Conservation (phyloP, 1,284 basidiomycete species). For the Cystobasidium sp. region DNA sequence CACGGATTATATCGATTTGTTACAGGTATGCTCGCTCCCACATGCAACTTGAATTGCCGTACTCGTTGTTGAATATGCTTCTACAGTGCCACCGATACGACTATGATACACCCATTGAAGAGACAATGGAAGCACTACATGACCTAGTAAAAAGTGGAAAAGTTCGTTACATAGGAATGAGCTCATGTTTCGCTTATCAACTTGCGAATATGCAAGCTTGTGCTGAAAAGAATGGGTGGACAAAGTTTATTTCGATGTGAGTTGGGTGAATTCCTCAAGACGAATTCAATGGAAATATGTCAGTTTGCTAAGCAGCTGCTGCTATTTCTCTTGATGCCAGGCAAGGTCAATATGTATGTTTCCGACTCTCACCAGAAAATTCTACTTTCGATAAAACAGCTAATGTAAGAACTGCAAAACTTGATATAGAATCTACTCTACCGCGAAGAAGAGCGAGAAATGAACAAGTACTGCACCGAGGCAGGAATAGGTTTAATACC, state of each 20-base stretch:
- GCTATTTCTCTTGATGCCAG: neutral
- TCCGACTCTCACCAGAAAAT: neutral
- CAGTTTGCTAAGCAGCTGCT: constrained; percentile 57
- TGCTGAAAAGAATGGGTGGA: constrained; percentile 45
- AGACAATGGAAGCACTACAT: constrained; percentile 68
- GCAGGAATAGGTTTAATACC: constrained; percentile 57
- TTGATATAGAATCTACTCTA: constrained; percentile 5
- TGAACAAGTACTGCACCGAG: constrained; percentile 53
- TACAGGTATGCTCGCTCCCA: constrained; percentile 59
- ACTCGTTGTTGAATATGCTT: constrained; percentile 62
- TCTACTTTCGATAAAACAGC: neutral
- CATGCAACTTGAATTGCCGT: neutral
- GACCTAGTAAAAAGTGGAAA: constrained; percentile 59
- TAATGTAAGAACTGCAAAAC: neutral
- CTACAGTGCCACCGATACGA: constrained; percentile 65
- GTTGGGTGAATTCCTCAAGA: constrained; percentile 5
- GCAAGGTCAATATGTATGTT: constrained; percentile 16
- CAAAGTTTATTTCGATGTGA: constrained; percentile 56
- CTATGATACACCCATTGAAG: constrained; percentile 63
- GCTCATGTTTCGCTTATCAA: constrained; percentile 35
- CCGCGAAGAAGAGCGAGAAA: constrained; percentile 55
- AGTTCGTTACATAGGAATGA: constrained; percentile 69
- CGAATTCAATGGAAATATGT: neutral
- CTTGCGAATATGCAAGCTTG: constrained; percentile 69
- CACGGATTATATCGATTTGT: constrained; percentile 71